Base-by-base conservation (phyloP, 768 basidiomycete genomes). In the Kwoniella pini region DNA sequence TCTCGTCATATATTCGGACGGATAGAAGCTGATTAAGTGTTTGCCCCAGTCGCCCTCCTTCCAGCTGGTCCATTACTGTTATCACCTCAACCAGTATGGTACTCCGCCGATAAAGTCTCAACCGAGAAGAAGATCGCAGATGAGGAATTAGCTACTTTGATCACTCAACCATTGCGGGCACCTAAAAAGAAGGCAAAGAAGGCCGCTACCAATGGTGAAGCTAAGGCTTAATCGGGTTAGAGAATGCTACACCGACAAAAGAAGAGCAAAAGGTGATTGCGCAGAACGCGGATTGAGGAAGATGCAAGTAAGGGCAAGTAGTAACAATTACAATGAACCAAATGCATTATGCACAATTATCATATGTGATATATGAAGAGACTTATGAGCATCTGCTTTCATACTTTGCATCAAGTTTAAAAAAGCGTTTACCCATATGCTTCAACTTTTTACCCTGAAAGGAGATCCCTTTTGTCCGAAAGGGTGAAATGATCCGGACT, bases 51-150 rank as follows among this genome's bases (percentile, higher is more conserved):
- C 73, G 92, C 91, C 36, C 85, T 99, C 21, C 86, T 90, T 36
- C 88, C 95, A 45, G 88, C 85, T 52, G 96, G 96, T 27, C 95
- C 92, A 24, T 79, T 87, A 27, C 81, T 97, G 65, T 85, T 99
- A 79, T 91, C 91, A 12, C 88, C 89, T 62, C 86, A 90, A 10
- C 91, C 96, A 12, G 72, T 86, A 28, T 98, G 92, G 95, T 98
- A 93, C 82, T 90, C 91, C 73, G 84, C 74, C 30, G 93, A 94
- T 73, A 83, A 95, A 58, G 84, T 96, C 69, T 90, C 90, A 83
- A 86, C 89, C 0, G 88, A 89, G 64, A 92, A 92, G 79, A 86
- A 91, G 78, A 81, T 98, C 61, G 85, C 90, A 77, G 91, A 97
- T 68, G 87, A 88, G 69, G 90, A 89, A 68, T 79, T 93, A 67